Evolutionary conservation across 192 early-diverging fungal genomes (phyloP).

Genomic region (Coemansia sp.): DNA sequence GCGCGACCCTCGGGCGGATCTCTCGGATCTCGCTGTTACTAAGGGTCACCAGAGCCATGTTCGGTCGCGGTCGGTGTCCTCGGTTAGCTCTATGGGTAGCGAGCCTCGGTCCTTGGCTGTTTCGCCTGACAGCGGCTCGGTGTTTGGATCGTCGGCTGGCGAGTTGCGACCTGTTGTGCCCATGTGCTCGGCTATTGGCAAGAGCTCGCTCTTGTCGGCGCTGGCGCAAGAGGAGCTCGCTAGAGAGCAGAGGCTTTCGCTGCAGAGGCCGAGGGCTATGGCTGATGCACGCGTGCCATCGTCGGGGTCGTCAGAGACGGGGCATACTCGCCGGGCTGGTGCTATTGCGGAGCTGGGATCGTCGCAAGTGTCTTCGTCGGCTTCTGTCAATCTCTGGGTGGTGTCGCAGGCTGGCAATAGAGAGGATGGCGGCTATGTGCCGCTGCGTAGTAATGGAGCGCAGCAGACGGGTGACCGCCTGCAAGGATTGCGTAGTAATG

Average conservation of each 20-base stretch:
- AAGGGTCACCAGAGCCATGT: neutral
- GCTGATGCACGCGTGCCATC: neutral
- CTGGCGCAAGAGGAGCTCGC: conserved; percentile 17
- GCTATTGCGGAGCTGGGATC: neutral
- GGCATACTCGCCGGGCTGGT: conserved; percentile 10
- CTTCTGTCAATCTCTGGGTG: neutral
- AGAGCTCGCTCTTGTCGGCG: conserved; percentile 21
- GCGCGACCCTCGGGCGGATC: conserved; percentile 37
- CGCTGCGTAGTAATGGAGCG: conserved; percentile 9
- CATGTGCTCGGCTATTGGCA: conserved; percentile 20
- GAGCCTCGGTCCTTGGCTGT: conserved; percentile 16
- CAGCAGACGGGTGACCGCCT: neutral
- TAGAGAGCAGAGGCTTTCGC: conserved; percentile 6
- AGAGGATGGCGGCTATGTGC: conserved; percentile 19
- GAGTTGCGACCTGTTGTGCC: neutral
- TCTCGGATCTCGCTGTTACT: conserved; percentile 21
- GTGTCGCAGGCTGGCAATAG: neutral
- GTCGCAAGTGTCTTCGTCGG: neutral
- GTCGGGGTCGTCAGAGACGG: neutral
- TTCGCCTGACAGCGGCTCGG: conserved; percentile 16
- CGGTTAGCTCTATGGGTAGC: conserved; percentile 19
- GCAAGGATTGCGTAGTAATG: conserved; percentile 21
- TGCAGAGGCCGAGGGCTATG: neutral
- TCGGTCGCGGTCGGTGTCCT: conserved; percentile 15
- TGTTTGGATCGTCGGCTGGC: neutral